phyloP scores from a whole-genome alignment of 139 green algal genomes.

The Desmodesmus armatus region DNA sequence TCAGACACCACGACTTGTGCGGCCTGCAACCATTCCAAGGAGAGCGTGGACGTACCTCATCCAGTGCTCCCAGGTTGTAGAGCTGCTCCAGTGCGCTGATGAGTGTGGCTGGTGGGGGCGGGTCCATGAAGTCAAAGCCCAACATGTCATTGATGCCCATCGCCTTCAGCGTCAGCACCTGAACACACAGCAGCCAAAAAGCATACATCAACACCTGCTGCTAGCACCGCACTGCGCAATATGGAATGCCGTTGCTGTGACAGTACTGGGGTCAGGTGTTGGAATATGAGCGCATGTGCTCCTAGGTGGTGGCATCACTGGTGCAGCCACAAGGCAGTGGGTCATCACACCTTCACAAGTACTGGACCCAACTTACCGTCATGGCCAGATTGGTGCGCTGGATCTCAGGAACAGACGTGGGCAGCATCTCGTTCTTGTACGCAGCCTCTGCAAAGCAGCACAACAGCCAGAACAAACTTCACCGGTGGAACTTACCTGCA shows the following conservation, averaged over 20 bases:
- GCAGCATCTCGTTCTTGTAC: conserved; percentile 95
- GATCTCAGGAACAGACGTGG: conserved; percentile 90
- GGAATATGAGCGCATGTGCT: neutral
- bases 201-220: too few species aligned
- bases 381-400: conserved; percentile 88
- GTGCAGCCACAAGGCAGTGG: too few species aligned
- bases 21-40: too few species aligned
- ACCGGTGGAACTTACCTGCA: too few species aligned
- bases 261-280: conserved; percentile 7
- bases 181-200: too few species aligned
- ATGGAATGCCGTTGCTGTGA: too few species aligned
- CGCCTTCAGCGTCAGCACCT: conserved; percentile 95
- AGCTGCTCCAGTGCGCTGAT: conserved; percentile 88
- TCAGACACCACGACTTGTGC: too few species aligned
- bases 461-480: too few species aligned
- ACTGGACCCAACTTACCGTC: too few species aligned
- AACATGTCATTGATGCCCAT: conserved; percentile 99
- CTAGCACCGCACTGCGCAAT: too few species aligned
- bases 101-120: conserved; percentile 86
- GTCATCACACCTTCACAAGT: too few species aligned
- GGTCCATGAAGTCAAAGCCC: conserved; percentile 99
- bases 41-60: conserved; percentile 75
- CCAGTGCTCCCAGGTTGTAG: conserved; percentile 96
- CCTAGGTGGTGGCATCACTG: too few species aligned
- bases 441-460: conserved; percentile 83